Evolutionary conservation across 169 alveolate species (phyloP).

Genomic region (Babesia microti): DNA sequence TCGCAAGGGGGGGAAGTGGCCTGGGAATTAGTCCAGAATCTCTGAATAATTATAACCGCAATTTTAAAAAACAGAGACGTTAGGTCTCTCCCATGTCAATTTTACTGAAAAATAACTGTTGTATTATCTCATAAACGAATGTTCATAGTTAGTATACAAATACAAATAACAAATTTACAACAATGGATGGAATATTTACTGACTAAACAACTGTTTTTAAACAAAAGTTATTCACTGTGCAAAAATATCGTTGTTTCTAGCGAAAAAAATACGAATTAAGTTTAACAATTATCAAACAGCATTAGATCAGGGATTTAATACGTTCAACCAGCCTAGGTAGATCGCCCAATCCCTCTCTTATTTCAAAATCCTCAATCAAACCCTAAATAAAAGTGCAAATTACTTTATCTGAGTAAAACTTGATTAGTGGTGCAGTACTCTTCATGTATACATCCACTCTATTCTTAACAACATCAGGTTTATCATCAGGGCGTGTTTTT

Average conservation of each 20-base stretch:
- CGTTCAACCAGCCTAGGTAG: no score
- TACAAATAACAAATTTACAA: no score
- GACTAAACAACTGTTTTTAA: no score
- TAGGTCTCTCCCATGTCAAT: neutral
- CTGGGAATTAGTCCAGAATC: slow-evolving; percentile 31
- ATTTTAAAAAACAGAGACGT: slow-evolving; percentile 3
- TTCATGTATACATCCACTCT: slow-evolving; percentile 6
- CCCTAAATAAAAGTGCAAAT: no score
- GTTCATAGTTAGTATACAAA: no score
- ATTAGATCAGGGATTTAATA: no score
- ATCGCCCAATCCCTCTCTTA: slow-evolving; percentile 16
- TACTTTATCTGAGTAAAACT: no score
- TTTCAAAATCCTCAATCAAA: slow-evolving; percentile 10
- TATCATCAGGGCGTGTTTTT: slow-evolving; percentile 17
- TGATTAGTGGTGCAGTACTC: neutral
- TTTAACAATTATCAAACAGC: no score
- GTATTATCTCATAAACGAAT: neutral
- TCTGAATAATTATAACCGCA: slow-evolving; percentile 1
- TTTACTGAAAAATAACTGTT: neutral
- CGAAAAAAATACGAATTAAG: no score
- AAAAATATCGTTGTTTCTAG: no score
- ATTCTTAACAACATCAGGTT: slow-evolving; percentile 2
- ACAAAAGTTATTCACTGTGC: no score
- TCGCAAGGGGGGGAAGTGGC: slow-evolving; percentile 49
- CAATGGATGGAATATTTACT: no score